Evolutionary conservation across 306 rosid species (phyloP).

Genomic region (Dryas octopetala): DNA sequence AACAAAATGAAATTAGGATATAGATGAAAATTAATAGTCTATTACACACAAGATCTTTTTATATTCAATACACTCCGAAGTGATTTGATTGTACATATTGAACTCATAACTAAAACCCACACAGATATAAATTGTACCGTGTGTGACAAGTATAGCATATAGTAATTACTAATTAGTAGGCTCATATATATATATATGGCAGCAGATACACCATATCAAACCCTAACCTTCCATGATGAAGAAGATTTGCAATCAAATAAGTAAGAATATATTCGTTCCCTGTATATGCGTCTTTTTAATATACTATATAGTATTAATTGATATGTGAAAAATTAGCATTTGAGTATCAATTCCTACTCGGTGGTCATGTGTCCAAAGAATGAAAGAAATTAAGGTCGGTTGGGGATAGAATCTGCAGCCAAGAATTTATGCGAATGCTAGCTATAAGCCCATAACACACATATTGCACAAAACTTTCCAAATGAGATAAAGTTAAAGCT

Average conservation of each 20-base stretch:
- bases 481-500: neutral
- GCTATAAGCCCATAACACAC: neutral
- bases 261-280: conserved; percentile 18
- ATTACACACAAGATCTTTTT: no score
- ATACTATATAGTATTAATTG: neutral
- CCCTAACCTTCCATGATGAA: neutral
- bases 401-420: conserved; percentile 23
- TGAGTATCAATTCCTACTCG: conserved; percentile 22
- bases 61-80: no score
- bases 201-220: neutral
- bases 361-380: neutral
- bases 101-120: no score
- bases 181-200: neutral
- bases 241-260: neutral
- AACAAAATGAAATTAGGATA: no score
- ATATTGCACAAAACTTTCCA: neutral
- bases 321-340: neutral
- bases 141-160: no score
- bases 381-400: conserved; percentile 17
- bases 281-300: neutral
- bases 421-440: conserved; percentile 37
- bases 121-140: no score
- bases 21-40: no score
- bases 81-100: no score
- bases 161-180: no score